A percentile compares a stretch with the other conserved stretches of the same genome.
Evolutionary conservation across 495 filamentous ascomycete species (phyloP).

Genomic region (Collariella sp.): DNA sequence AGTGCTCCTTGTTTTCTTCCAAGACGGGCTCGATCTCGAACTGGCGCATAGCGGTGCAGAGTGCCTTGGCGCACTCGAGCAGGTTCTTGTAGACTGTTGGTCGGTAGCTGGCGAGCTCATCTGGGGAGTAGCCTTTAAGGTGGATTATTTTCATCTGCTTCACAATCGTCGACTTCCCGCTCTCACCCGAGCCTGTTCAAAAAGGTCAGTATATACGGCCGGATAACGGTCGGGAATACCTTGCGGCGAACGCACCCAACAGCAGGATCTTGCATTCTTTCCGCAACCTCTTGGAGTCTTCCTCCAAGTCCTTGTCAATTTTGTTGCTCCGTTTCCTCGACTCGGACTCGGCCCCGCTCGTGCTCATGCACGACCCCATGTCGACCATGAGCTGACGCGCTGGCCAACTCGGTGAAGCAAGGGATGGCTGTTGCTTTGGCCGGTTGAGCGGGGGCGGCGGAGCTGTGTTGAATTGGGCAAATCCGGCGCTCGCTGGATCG

Average conservation of each 20-base stretch:
- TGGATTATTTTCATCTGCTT: conserved; percentile 99
- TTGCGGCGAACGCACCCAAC: conserved; percentile 56
- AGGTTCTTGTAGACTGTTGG: conserved; percentile 97
- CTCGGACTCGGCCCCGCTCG: conserved; percentile 70
- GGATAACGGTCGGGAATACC: conserved; percentile 8
- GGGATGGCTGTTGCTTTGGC: not conserved
- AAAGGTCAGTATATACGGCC: not conserved
- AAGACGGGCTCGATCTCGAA: conserved; percentile 70
- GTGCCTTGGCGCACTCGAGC: conserved; percentile 86
- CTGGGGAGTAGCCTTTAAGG: conserved; percentile 87
- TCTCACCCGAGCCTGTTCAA: conserved; percentile 81
- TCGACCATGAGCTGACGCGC: conserved; percentile 28
- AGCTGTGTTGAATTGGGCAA: not conserved
- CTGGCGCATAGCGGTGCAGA: conserved; percentile 80
- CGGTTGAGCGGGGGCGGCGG: conserved; percentile 1
- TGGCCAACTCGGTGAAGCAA: conserved; percentile 2
- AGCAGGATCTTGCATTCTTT: conserved; percentile 98
- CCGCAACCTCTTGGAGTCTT: conserved; percentile 80
- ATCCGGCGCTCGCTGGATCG: not conserved
- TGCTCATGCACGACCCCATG: conserved; percentile 91
- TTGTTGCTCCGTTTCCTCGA: conserved; percentile 88
- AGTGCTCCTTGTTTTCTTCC: conserved; percentile 60
- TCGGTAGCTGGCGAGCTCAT: conserved; percentile 86
- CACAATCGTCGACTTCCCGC: conserved; percentile 97
- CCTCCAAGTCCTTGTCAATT: conserved; percentile 87